A percentile compares a stretch with the other conserved stretches of the same genome.
phyloP scores from a whole-genome alignment of 2,329 filamentous ascomycete species.

The Elsinoe fawcettii region DNA sequence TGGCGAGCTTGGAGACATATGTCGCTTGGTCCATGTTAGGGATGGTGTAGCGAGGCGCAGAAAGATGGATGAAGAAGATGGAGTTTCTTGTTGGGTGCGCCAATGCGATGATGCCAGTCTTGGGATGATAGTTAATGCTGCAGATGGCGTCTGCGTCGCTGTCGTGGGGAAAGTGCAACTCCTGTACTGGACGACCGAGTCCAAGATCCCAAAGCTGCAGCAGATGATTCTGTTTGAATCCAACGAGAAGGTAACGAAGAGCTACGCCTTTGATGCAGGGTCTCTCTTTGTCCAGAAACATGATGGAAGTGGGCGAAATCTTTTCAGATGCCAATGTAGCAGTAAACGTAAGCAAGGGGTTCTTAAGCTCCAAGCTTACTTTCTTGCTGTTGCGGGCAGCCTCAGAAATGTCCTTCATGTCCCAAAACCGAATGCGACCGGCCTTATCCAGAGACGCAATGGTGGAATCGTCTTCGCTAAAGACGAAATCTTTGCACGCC shows the following conservation, averaged over 20 bases:
- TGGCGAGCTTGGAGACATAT: conserved; percentile 71
- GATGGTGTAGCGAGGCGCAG: conserved; percentile 85
- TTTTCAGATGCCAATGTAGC: conserved; percentile 85
- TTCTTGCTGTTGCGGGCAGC: conserved; percentile 37
- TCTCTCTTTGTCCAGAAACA: conserved; percentile 92
- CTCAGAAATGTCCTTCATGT: conserved; percentile 69
- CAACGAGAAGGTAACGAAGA: conserved; percentile 89
- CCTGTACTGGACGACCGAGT: conserved; percentile 89
- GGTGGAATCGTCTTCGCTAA: conserved; percentile 91
- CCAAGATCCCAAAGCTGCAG: conserved; percentile 97
- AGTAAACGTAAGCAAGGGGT: conserved; percentile 76
- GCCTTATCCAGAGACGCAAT: conserved; percentile 96
- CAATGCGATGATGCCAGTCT: conserved; percentile 86
- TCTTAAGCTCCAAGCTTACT: conserved; percentile 64
- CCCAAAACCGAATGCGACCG: conserved; percentile 96
- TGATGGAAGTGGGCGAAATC: conserved; percentile 91
- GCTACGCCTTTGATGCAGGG: conserved; percentile 86
- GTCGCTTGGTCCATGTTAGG: conserved; percentile 74
- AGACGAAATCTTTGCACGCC: conserved; percentile 95
- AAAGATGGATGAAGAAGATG: conserved; percentile 93
- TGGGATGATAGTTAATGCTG: conserved; percentile 88
- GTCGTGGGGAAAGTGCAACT: conserved; percentile 91
- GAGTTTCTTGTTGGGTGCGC: conserved; percentile 96
- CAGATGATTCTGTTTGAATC: conserved; percentile 98
- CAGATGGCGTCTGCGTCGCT: conserved; percentile 97